Evolutionary conservation across 2,329 filamentous ascomycete species (phyloP), one percentile per base, ranked within the genome.

Genomic region (Eutypella sp.): DNA sequence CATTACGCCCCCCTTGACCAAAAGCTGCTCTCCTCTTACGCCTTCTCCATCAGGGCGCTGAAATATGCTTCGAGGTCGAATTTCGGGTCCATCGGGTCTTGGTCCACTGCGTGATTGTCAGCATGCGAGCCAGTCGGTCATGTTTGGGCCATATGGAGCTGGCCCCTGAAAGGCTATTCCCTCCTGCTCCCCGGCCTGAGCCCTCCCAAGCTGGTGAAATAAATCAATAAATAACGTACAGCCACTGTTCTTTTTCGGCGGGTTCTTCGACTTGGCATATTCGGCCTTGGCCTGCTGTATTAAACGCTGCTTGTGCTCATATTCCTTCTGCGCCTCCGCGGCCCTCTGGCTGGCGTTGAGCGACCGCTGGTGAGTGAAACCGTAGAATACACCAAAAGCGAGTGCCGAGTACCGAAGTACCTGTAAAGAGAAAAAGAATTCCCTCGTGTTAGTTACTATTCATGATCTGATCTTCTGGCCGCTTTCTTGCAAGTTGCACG

Each of bases 381-480:
- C 93, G 77, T 99, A 99, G 74, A 96, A 85, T 67, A 97, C 75
- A 68, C 93, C 93, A 64, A 89, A 78, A 65, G 84, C 87, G 58
- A 99, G 87, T 67, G 91, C 91, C 66, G 90, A 92, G 81, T 92
- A 99, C 74, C 93, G 91, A 71, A 97, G 82, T 71, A 99, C 92
- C 93, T 99, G 70, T 43, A 60, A 11, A 45, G 34, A 48, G 53
- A 22, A 23, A 45, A 37, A 48, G 53, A 22, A 23, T 18, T 19
- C 29, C 29, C n/a, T n/a, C n/a, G n/a, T n/a, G 49, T 54, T 39
- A 58, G 46, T 45, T 23, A 15, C 22, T 27, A 13, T 34, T 18
- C 13, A 38, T 19, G 19, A 19, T 5, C 37, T 36, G 18, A 39
- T 24, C 31, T 33, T 10, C 22, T 39, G 4, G 19, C 8, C 36